Conservation (phyloP, 371 early-diverging fungal species). For the Saksenaea vasiformis region DNA sequence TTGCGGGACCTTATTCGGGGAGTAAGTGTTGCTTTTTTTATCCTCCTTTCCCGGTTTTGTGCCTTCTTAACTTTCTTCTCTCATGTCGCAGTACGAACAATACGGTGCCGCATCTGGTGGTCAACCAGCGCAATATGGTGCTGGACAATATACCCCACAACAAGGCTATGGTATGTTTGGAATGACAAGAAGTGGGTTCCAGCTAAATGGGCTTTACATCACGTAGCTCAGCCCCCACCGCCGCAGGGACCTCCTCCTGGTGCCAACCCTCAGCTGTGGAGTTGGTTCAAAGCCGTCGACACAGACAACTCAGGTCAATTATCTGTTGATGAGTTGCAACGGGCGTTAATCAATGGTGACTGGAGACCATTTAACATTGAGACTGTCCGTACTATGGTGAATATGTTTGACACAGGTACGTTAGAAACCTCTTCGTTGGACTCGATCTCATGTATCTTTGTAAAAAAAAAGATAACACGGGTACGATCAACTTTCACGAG, state of each 20-base stretch:
- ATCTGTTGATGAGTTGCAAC: constrained; percentile 56
- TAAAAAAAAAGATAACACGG: constrained; percentile 54
- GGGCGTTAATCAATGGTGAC: constrained; percentile 68
- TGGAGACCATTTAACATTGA: constrained; percentile 66
- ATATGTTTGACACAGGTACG: constrained; percentile 72
- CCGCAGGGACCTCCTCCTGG: constrained; percentile 36
- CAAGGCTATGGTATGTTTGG: too few species aligned
- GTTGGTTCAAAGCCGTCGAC: constrained; percentile 81
- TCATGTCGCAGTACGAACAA: too few species aligned
- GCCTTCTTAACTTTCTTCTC: too few species aligned
- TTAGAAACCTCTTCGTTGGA: constrained; percentile 7
- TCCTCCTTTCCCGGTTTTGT: too few species aligned
- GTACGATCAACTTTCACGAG: constrained; percentile 78
- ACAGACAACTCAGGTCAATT: constrained; percentile 50
- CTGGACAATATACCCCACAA: too few species aligned
- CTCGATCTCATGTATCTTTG: neutral
- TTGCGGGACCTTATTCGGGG: too few species aligned
- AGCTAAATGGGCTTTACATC: too few species aligned
- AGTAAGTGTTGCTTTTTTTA: too few species aligned
- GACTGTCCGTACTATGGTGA: constrained; percentile 63
- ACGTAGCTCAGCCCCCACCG: constrained; percentile 5
- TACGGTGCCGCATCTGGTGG: too few species aligned
- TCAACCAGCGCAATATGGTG: too few species aligned
- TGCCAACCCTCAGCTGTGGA: constrained; percentile 55
- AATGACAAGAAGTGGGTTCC: too few species aligned